These are phyloP conservation scores for Podospora fimiseda DNA, from an alignment of 495 filamentous ascomycete genomes.

Conservation along the genomic window DNA sequence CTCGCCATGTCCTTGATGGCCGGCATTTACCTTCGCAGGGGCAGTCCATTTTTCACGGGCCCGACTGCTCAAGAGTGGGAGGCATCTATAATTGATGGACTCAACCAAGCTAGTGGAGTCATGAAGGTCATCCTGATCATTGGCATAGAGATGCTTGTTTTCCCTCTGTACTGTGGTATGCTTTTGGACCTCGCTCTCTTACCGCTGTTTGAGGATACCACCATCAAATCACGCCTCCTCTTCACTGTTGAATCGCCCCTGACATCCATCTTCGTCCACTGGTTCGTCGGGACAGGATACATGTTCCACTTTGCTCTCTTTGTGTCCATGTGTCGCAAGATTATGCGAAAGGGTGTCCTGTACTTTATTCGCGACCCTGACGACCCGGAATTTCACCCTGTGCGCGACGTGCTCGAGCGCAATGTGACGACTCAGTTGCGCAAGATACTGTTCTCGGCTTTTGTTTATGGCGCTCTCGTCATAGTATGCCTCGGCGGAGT, in stretches of 20 bases:
- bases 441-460: slow-evolving; percentile 91
- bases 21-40: slow-evolving; percentile 67
- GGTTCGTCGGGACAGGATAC: slow-evolving; percentile 98
- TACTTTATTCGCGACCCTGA: slow-evolving; percentile 99
- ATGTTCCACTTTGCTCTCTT: slow-evolving; percentile 99
- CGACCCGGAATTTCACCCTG: slow-evolving; percentile 96
- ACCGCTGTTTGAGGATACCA: slow-evolving; percentile 77
- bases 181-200: slow-evolving; percentile 84
- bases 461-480: slow-evolving; percentile 92
- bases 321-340: slow-evolving; percentile 98
- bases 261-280: slow-evolving; percentile 92
- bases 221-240: slow-evolving; percentile 62
- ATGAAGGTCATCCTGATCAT: slow-evolving; percentile 99
- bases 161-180: slow-evolving; percentile 90
- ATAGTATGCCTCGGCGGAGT: slow-evolving; percentile 91
- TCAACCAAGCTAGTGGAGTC: slow-evolving; percentile 91
- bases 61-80: slow-evolving; percentile 67
- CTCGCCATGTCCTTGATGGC: slow-evolving; percentile 64
- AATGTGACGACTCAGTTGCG: slow-evolving; percentile 88
- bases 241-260: slow-evolving; percentile 72
- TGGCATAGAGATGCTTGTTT: slow-evolving; percentile 97
- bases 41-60: slow-evolving; percentile 56
- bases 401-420: slow-evolving; percentile 92
- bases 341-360: slow-evolving; percentile 86
- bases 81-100: slow-evolving; percentile 68